Base-by-base conservation (phyloP, 2,329 filamentous ascomycete genomes). In the Zopfia rhizophila region DNA sequence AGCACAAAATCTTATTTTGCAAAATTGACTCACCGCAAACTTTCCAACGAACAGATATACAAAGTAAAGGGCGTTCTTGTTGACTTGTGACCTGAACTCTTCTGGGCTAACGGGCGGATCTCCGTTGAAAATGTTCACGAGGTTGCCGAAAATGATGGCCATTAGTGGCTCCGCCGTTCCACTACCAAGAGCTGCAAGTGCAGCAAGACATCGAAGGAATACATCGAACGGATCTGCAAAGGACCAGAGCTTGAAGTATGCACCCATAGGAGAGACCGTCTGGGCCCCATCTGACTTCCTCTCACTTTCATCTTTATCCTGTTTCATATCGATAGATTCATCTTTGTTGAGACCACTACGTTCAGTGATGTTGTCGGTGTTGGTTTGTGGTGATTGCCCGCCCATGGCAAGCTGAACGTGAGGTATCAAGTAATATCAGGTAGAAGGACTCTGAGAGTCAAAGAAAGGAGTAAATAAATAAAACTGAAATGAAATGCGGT, bases 51-150 rank as follows among this genome's bases (percentile, higher is more conserved):
- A 52, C 3, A 52, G 36, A 23, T 49, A 52, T 7, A 52, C 33
- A 19, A 52, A 45, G 24, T 45, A 49, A 12, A 52, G 39, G 6
- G 35, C 36, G 22, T 48, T 33, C 36, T 41, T 35, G 29, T 41
- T 52, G 11, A 52, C 29, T 18, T 47, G 11, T 6, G 38, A 44
- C 16, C 48, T 22, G 17, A 48, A 46, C 21, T 51, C 29, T 12
- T 41, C 42, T 18, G 48, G 43, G 8, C 17, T 45, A 40, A 18
- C 48, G 39, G 17, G 48, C 38, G 7, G 51, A 55, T 12, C 58
- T n/a, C 58, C 56, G 29, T 68, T 68, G 28, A 66, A 53, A 2
- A 65, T 48, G 36, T 68, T 57, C n/a, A 68, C 62, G 3, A 64
- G 49, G 14, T 60, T 64, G 11, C 65, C 62, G 16, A 68, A 69